Evolutionary conservation across 179 eudicot species (phyloP).

Genomic region (Vitellaria paradoxa): DNA sequence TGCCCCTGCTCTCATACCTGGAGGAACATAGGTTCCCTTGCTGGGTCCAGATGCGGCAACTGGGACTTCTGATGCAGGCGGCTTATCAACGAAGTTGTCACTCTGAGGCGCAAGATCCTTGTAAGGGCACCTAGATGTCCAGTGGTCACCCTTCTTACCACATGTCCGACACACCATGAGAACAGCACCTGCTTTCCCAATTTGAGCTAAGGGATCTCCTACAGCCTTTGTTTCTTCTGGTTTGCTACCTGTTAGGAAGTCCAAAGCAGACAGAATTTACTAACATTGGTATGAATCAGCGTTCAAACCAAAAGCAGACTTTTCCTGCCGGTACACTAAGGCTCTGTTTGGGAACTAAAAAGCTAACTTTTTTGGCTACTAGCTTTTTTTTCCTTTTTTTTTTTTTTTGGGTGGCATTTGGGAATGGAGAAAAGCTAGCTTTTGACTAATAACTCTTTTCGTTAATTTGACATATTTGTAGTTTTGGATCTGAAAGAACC

Average conservation of each 20-base stretch:
- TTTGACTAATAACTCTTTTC: too few species aligned
- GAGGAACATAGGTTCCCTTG: conserved; percentile 66
- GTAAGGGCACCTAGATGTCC: conserved; percentile 86
- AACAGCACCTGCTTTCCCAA: conserved; percentile 60
- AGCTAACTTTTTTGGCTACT: too few species aligned
- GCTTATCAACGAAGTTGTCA: conserved; percentile 43
- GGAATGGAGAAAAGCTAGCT: too few species aligned
- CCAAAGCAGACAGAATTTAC: neutral
- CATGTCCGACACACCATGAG: conserved; percentile 86
- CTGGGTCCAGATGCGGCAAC: conserved; percentile 27
- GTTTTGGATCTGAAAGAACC: too few species aligned
- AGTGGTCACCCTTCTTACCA: conserved; percentile 89
- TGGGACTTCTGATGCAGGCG: conserved; percentile 27
- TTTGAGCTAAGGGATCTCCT: conserved; percentile 43
- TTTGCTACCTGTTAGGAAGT: conserved; percentile 29
- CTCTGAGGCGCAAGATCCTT: conserved; percentile 64
- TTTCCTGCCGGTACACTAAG: too few species aligned
- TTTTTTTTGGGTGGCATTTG: too few species aligned
- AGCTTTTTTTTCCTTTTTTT: too few species aligned
- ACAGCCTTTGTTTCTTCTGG: conserved; percentile 34
- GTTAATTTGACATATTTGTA: too few species aligned
- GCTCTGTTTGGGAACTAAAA: too few species aligned
- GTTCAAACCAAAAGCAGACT: too few species aligned
- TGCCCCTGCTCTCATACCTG: conserved; percentile 61
- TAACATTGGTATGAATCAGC: too few species aligned